phyloP scores from a whole-genome alignment of 495 filamentous ascomycete species.

The Daldinia loculata region DNA sequence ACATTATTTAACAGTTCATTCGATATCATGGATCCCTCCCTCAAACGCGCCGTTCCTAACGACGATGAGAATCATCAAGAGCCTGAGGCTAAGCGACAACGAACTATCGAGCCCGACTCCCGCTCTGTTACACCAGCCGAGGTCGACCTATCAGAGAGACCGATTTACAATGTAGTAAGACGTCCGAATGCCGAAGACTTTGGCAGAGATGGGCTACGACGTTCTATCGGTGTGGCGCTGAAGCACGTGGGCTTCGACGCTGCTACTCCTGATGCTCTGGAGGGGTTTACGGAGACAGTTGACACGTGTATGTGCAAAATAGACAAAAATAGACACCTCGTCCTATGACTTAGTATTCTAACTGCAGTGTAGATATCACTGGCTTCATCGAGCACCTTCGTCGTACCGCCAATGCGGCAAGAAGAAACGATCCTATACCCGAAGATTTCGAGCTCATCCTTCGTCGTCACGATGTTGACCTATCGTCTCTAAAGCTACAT shows the following conservation, averaged over 20 bases:
- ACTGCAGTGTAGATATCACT: constrained; percentile 46
- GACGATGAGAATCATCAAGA: constrained; percentile 34
- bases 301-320: constrained; percentile 51
- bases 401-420: constrained; percentile 46
- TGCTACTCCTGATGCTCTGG: constrained; percentile 52
- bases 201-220: constrained; percentile 50
- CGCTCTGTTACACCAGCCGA: constrained; percentile 12
- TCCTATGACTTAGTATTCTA: constrained; percentile 4
- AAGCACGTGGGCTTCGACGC: constrained; percentile 54
- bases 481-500: constrained; percentile 51
- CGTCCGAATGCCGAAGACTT: constrained; percentile 44
- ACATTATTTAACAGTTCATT: neutral
- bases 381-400: constrained; percentile 47
- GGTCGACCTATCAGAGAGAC: neutral
- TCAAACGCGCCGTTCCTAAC: constrained; percentile 30
- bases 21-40: constrained; percentile 16
- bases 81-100: constrained; percentile 46
- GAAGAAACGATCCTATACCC: constrained; percentile 50
- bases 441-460: constrained; percentile 53
- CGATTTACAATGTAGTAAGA: constrained; percentile 15
- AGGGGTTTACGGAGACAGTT: constrained; percentile 50
- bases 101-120: constrained; percentile 22
- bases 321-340: neutral
- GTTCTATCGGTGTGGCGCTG: constrained; percentile 51
- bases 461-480: constrained; percentile 47